Base-by-base conservation (phyloP, 2,329 filamentous ascomycete genomes). In the Aspergillus ustus region DNA sequence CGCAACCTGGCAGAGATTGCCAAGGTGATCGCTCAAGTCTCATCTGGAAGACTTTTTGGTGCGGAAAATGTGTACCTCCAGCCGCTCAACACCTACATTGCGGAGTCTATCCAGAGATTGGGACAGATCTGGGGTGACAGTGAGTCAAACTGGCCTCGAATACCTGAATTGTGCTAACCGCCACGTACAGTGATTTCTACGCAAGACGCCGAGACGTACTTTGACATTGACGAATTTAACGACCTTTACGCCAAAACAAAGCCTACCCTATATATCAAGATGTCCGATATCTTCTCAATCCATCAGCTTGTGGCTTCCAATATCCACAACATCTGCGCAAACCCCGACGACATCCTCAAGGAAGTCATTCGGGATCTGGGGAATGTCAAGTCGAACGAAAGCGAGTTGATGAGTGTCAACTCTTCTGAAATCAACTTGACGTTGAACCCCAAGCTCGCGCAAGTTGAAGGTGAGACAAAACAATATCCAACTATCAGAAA, bases 151-250 rank as follows among this genome's bases (percentile, higher is more conserved):
- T 9, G n/a, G 6, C 8, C 22, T 15, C 2, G 25, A 8, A 8
- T 13, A 31, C 22, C 20, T 45, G 28, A 28, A 40, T 44, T 15
- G 17, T 64, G 57, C 78, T 82, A 74, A 83, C 70, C 43, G 43
- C 1, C 46, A 25, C 25, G 22, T 54, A 46, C 65, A 84, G 83
- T 98, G 63, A 92, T 99, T 67, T 87, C 90, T 13, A 91, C 98
- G 13, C 88, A 91, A 15, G 90, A 95, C 70, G 91, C 92, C 0
- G 95, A 99, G 77, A 85, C 87, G 56, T 95, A 95, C 25, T 99
- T 98, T 73, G 93, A 98, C 76, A 97, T 99, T 74, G 95, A 99
- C 74, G 95, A 98, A 75, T 99, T 95, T 85, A 98, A 97, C 74
- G 95, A 99, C 73, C 85, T 99, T 7, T 98, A 98, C 74, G 91